phyloP scores from a whole-genome alignment of 345 rosid genomes.

The Jatropha curcas region DNA sequence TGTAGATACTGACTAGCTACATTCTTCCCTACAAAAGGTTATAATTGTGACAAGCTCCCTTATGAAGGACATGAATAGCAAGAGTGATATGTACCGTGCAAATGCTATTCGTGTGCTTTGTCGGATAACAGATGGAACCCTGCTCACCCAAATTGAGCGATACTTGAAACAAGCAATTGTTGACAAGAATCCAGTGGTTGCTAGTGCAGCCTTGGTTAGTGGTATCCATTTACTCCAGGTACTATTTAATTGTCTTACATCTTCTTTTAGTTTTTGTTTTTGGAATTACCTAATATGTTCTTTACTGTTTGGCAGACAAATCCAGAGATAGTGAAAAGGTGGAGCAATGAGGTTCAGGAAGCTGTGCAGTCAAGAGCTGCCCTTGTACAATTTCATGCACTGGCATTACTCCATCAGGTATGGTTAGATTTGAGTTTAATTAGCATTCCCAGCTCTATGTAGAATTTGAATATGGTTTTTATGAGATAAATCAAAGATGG shows the following conservation, averaged over 20 bases:
- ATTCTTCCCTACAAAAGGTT: slow-evolving; percentile 45
- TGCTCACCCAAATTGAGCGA: slow-evolving; percentile 89
- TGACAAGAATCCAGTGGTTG: slow-evolving; percentile 97
- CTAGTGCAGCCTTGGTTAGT: slow-evolving; percentile 98
- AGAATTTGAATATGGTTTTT: slow-evolving; percentile 5
- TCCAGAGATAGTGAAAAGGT: slow-evolving; percentile 75
- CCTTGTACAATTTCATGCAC: slow-evolving; percentile 96
- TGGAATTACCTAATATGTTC: neutral
- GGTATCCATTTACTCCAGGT: slow-evolving; percentile 98
- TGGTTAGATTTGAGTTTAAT: slow-evolving; percentile 14
- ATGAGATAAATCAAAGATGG: neutral
- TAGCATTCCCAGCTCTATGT: neutral
- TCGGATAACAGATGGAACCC: slow-evolving; percentile 88
- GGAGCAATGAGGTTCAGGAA: slow-evolving; percentile 99
- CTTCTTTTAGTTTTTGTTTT: slow-evolving; percentile 1
- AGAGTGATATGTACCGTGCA: slow-evolving; percentile 96
- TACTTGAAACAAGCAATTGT: slow-evolving; percentile 98
- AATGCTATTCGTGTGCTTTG: slow-evolving; percentile 99
- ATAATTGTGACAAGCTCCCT: slow-evolving; percentile 97
- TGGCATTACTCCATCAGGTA: slow-evolving; percentile 91
- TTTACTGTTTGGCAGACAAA: slow-evolving; percentile 21
- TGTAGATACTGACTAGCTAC: slow-evolving; percentile 21
- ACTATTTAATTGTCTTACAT: slow-evolving; percentile 1
- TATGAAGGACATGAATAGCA: slow-evolving; percentile 99
- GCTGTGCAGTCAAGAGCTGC: slow-evolving; percentile 97